Evolutionary conservation across 2,329 filamentous ascomycete species (phyloP).

Genomic region (Penicillium sumatraense): DNA sequence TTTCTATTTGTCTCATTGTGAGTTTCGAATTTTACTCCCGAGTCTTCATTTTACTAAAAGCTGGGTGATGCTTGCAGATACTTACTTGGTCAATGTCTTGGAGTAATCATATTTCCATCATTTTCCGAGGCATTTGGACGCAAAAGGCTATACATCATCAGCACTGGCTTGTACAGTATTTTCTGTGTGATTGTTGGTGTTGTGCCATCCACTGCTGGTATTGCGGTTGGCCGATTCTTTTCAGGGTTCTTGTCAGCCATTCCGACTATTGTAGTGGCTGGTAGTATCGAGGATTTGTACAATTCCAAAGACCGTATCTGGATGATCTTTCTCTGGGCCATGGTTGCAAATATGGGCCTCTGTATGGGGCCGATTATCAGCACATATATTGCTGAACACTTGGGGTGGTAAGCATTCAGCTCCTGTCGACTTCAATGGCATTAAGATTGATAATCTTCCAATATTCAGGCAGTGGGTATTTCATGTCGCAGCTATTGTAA

Average conservation of each 20-base stretch:
- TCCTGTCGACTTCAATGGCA: not conserved
- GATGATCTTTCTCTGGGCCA: conserved; percentile 50
- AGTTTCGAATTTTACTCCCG: not conserved
- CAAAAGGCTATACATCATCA: conserved; percentile 35
- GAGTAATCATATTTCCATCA: conserved; percentile 35
- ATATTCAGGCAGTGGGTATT: conserved; percentile 50
- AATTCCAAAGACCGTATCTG: conserved; percentile 49
- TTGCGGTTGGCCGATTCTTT: conserved; percentile 45
- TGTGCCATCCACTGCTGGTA: conserved; percentile 36
- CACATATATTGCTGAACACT: conserved; percentile 39
- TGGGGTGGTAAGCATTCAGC: conserved; percentile 40
- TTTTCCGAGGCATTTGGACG: conserved; percentile 41
- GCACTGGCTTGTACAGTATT: conserved; percentile 24
- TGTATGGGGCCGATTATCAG: conserved; percentile 50
- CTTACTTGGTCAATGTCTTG: conserved; percentile 32
- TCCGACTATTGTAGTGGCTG: conserved; percentile 51
- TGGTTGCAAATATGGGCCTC: conserved; percentile 46
- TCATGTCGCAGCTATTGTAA: conserved; percentile 45
- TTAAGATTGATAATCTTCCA: not conserved
- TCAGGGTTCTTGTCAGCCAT: conserved; percentile 51
- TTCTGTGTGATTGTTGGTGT: conserved; percentile 42
- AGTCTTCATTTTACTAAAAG: not conserved
- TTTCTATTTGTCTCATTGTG: conserved; percentile 18
- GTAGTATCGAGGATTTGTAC: conserved; percentile 56
- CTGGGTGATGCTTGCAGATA: conserved; percentile 19